These are phyloP conservation scores for Leccinum uliginosum DNA, from an alignment of 768 basidiomycete species.

Conservation along the genomic window DNA sequence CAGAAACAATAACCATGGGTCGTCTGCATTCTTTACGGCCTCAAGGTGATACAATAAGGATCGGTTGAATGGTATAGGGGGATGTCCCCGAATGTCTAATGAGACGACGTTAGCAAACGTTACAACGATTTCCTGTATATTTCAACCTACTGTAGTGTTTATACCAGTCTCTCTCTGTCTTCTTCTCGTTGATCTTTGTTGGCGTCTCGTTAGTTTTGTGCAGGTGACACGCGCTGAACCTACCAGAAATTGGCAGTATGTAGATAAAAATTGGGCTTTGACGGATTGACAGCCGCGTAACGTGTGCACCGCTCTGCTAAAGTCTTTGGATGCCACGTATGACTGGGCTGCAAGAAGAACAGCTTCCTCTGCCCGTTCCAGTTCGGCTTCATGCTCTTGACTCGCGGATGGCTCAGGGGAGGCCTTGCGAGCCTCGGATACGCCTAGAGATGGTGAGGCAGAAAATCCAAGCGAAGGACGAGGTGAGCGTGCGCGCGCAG, in stretches of 20 bases:
- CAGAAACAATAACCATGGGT: slow-evolving; percentile 87
- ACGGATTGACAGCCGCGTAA: slow-evolving; percentile 63
- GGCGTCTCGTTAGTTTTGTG: slow-evolving; percentile 5
- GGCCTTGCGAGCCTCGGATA: slow-evolving; percentile 11
- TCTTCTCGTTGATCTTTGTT: slow-evolving; percentile 74
- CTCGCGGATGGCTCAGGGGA: slow-evolving; percentile 21
- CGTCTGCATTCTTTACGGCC: slow-evolving; percentile 50
- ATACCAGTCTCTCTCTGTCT: slow-evolving; percentile 81
- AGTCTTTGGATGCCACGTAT: slow-evolving; percentile 75
- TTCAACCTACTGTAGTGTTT: slow-evolving; percentile 62
- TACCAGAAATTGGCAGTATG: slow-evolving; percentile 86
- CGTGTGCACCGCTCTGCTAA: slow-evolving; percentile 63
- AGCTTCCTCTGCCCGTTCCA: slow-evolving; percentile 66
- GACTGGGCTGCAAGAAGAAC: slow-evolving; percentile 65
- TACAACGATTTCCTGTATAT: not conserved
- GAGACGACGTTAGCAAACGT: slow-evolving; percentile 1
- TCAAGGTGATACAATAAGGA: slow-evolving; percentile 56
- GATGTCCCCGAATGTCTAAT: slow-evolving; percentile 66
- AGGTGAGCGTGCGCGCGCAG: slow-evolving; percentile 45
- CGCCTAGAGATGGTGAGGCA: slow-evolving; percentile 21
- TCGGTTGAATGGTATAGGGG: slow-evolving; percentile 60
- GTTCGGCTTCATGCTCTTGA: slow-evolving; percentile 37
- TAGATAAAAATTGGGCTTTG: slow-evolving; percentile 69
- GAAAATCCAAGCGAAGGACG: slow-evolving; percentile 35
- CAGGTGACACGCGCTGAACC: slow-evolving; percentile 28